Evolutionary conservation across 306 rosid genomes (phyloP), one percentile per base, ranked within the genome.

Genomic region (Benincasa hispida): DNA sequence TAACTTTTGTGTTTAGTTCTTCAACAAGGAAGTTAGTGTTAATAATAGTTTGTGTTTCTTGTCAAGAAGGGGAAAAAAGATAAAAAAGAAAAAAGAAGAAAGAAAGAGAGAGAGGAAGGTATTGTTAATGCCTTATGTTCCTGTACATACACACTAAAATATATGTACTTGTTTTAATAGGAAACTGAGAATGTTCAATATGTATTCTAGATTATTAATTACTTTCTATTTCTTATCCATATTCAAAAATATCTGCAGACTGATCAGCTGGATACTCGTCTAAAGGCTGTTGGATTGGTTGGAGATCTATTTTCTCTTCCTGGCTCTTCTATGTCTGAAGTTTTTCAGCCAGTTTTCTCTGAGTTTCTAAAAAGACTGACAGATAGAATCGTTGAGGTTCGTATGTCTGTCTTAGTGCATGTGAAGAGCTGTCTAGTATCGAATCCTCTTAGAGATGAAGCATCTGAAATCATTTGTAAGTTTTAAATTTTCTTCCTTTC

Each of bases 281-380:
- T 92, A 81, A 90, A 90, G 86, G 97, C 98, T 3, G 92, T 95
- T 87, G 86, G 85, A 78, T 90, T 92, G 83, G 91, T 95, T 75
- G 99, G 99, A 57, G 97, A 95, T 74, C 86, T 95, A 70, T 90
- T 95, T 82, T 81, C 97, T 83, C 81, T 90, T 82, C 92, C 99
- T 2, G 86, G 86, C 75, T 76, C 93, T 80, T 80, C 89, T 62
- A 80, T 92, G 63, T 85, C 90, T 11, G 97, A 95, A 84, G 92
- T 87, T 80, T 92, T 95, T 86, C 98, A 88, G 87, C 93, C 98
- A 72, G 87, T 95, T 76, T 92, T 92, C 84, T 86, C 88, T 24
- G 99, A 95, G 86, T 95, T 90, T 85, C 80, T 95, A 63, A 95
- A 95, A 87, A 92, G 99, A 83, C 87, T 95, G 88, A 79, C 98